Base-by-base conservation (phyloP, 371 early-diverging fungal genomes). In the Blakeslea trispora region DNA sequence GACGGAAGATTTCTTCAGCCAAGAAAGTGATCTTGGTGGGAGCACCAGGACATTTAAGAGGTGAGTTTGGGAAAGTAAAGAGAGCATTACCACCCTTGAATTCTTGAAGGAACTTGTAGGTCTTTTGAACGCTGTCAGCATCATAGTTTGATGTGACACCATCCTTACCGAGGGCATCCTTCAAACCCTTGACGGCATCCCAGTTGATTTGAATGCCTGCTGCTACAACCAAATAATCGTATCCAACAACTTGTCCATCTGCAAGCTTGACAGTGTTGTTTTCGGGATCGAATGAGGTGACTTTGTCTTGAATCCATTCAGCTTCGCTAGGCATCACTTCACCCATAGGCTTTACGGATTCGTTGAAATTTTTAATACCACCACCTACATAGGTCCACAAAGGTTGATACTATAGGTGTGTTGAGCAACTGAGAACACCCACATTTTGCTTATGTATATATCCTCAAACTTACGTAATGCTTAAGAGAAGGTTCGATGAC, bases 31-130 rank as follows among this genome's bases (percentile, higher is more conserved):
- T 92, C 81, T 94, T 94, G 67, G 92, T 91, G 34, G 95, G 94
- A 0, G 94, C 95, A 46, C 95, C 95, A 10, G 94, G 91, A 58
- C 95, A 94, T 75, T 93, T 94, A 69, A 94, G 82, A 8, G 94
- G 92, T 4, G 92, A 88, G 46, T 85, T 81, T 23, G 94, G 95
- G 86, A 92, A 91, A 19, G 94, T 94, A 67, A 95, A 95, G 49
- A 95, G 66, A 9, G 94, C 95, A 56, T 91, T 91, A 43, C 93
- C 94, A 23, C 86, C 89, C 64, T 83, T 87, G 66, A 90, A 86
- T 14, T 81, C 69, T 66, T 86, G 75, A 48, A 93, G 68, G 53
- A 90, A 90, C 66, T 90, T 75, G 58, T 76, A 79, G 0, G 93
- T 91, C 73, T 86, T 86, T 66, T 87, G 78, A 2, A 93, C 95